A percentile compares a stretch with the other conserved stretches of the same genome.
Evolutionary conservation across 139 green algal species (phyloP).

Genomic region (Chlorokybus atmophyticus): DNA sequence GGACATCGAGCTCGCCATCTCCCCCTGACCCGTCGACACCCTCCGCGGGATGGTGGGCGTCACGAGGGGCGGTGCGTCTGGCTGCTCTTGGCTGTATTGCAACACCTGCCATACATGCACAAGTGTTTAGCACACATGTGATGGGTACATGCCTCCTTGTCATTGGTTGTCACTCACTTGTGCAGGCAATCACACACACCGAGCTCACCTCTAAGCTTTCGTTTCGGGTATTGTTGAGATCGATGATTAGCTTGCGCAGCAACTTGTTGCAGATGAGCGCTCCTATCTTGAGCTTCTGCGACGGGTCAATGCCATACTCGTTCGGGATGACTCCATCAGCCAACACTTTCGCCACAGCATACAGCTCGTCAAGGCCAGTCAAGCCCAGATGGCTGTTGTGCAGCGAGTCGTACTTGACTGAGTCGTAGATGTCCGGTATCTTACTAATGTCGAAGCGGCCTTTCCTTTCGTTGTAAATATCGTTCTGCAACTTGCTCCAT

Average conservation of each 20-base stretch:
- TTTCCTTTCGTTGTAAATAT: conserved; percentile 32
- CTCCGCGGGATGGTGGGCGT: conserved; percentile 32
- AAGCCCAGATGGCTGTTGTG: conserved; percentile 81
- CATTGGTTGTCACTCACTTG: no score
- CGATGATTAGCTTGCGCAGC: conserved; percentile 81
- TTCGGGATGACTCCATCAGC: conserved; percentile 75
- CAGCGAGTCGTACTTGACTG: conserved; percentile 71
- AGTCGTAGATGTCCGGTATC: conserved; percentile 77
- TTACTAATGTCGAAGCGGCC: conserved; percentile 37
- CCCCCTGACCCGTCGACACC: conserved; percentile 52
- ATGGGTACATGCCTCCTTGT: no score
- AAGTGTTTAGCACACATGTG: no score
- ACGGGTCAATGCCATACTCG: conserved; percentile 37
- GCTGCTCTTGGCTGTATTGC: no score
- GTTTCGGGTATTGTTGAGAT: conserved; percentile 61
- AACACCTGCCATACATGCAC: no score
- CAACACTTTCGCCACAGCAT: conserved; percentile 46
- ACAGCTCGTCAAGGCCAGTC: conserved; percentile 40
- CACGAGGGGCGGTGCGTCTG: no score
- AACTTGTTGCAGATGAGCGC: conserved; percentile 42
- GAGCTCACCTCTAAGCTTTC: conserved; percentile 12
- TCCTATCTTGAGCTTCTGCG: conserved; percentile 30
- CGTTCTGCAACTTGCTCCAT: conserved; percentile 34
- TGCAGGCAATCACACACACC: no score
- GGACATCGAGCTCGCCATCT: no score